A percentile compares a stretch with the other conserved stretches of the same genome.
Evolutionary conservation across 2,329 filamentous ascomycete genomes (phyloP).

Genomic region (Cephalotrichum gorgonifer): DNA sequence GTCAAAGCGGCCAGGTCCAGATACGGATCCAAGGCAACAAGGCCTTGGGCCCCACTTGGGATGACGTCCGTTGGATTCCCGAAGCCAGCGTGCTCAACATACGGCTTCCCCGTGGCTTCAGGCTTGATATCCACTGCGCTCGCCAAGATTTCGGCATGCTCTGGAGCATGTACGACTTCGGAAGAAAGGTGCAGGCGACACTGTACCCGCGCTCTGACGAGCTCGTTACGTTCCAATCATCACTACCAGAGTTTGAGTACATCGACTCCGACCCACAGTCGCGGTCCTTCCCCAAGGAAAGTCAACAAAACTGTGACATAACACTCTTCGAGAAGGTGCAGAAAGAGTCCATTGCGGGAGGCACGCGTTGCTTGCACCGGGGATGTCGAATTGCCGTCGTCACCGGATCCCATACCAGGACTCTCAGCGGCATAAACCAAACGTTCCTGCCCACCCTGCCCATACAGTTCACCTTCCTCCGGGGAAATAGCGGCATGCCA

Average conservation of each 20-base stretch:
- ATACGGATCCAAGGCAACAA: constrained; percentile 61
- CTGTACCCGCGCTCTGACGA: constrained; percentile 63
- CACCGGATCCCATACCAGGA: constrained; percentile 67
- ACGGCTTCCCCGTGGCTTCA: constrained; percentile 64
- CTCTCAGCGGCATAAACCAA: constrained; percentile 67
- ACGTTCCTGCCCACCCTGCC: constrained; percentile 54
- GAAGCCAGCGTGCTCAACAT: constrained; percentile 57
- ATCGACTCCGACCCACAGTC: constrained; percentile 63
- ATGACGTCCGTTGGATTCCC: constrained; percentile 70
- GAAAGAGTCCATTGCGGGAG: constrained; percentile 61
- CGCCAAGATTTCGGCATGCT: constrained; percentile 71
- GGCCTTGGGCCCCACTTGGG: constrained; percentile 63
- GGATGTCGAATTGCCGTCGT: constrained; percentile 72
- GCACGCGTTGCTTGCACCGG: constrained; percentile 61
- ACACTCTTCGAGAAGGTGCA: constrained; percentile 64
- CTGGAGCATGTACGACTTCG: constrained; percentile 80
- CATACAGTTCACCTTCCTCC: constrained; percentile 68
- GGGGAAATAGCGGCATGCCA: constrained; percentile 59
- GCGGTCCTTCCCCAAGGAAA: constrained; percentile 65
- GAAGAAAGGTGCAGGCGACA: constrained; percentile 61
- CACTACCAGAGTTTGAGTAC: constrained; percentile 68
- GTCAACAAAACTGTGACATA: constrained; percentile 60
- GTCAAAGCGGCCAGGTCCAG: constrained; percentile 69
- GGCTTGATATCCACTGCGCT: constrained; percentile 58
- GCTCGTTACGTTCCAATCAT: constrained; percentile 55